phyloP scores from a whole-genome alignment of 805 yeast genomes.

The Nakazawaea sp. region DNA sequence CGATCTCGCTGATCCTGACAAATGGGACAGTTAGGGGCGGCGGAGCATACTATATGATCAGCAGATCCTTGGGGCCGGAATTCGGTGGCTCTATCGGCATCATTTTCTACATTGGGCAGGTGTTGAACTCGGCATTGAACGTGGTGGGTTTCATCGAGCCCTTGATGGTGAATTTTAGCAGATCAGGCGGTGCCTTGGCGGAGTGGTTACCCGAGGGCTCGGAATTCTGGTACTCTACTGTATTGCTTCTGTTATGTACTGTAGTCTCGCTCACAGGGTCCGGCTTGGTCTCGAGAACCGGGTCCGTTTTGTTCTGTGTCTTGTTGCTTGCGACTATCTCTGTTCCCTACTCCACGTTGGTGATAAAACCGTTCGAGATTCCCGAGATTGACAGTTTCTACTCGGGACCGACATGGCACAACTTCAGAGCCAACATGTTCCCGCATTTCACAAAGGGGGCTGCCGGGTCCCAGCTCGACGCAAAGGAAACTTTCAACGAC shows the following conservation, averaged over 20 bases:
- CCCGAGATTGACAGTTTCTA: constrained; percentile 45
- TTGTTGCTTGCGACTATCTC: constrained; percentile 69
- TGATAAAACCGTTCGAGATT: constrained; percentile 55
- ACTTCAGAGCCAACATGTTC: constrained; percentile 56
- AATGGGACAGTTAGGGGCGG: constrained; percentile 98
- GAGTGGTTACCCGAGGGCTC: constrained; percentile 55
- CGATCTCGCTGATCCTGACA: constrained; percentile 93
- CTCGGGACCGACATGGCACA: constrained; percentile 69
- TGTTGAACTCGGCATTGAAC: constrained; percentile 83
- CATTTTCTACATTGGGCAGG: constrained; percentile 92
- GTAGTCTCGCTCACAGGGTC: constrained; percentile 77
- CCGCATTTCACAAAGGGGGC: constrained; percentile 88
- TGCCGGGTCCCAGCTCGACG: constrained; percentile 69
- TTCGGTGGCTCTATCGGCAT: constrained; percentile 98
- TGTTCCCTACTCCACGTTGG: constrained; percentile 69
- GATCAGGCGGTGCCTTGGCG: constrained; percentile 44
- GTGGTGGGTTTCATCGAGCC: constrained; percentile 97
- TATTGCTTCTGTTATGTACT: constrained; percentile 64
- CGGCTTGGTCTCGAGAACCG: constrained; percentile 73
- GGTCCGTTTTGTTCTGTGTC: constrained; percentile 62
- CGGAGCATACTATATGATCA: constrained; percentile 97
- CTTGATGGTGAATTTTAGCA: constrained; percentile 70
- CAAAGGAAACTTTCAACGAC: constrained; percentile 71
- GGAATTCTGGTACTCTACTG: constrained; percentile 66
- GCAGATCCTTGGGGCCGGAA: constrained; percentile 93